These are phyloP conservation scores for Yamadazyma atmosphaerica DNA, from an alignment of 1,139 yeast species.

Conservation along the genomic window DNA sequence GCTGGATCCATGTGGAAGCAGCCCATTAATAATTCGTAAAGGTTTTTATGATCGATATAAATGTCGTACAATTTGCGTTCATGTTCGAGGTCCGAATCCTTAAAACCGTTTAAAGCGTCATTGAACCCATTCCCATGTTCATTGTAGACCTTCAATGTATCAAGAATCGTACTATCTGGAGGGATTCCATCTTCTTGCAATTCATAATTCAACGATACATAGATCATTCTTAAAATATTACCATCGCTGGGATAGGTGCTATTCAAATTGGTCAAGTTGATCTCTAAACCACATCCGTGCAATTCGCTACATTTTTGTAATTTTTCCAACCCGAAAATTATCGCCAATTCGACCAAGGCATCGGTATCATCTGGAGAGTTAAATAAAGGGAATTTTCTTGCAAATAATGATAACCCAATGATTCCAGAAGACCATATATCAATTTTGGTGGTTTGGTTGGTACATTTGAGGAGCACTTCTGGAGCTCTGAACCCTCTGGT, in stretches of 20 bases:
- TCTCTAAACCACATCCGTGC: slow-evolving; percentile 88
- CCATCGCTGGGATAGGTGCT: slow-evolving; percentile 22
- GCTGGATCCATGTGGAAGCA: slow-evolving; percentile 60
- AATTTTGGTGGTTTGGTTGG: slow-evolving; percentile 76
- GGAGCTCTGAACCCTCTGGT: slow-evolving; percentile 97
- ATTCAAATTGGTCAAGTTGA: slow-evolving; percentile 36
- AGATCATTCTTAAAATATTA: slow-evolving; percentile 33
- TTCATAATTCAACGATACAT: slow-evolving; percentile 34
- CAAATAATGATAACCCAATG: slow-evolving; percentile 68
- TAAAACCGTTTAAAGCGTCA: slow-evolving; percentile 6
- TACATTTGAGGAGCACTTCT: slow-evolving; percentile 85
- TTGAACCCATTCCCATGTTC: slow-evolving; percentile 19
- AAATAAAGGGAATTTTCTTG: slow-evolving; percentile 81
- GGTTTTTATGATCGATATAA: slow-evolving; percentile 42
- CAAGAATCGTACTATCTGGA: slow-evolving; percentile 37
- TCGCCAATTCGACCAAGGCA: slow-evolving; percentile 80
- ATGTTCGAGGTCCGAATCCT: slow-evolving; percentile 13
- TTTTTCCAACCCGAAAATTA: slow-evolving; percentile 77
- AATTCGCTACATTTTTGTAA: slow-evolving; percentile 75
- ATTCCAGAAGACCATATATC: slow-evolving; percentile 96
- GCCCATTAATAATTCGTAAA: slow-evolving; percentile 53
- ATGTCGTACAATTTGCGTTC: slow-evolving; percentile 32
- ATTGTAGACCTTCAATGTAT: slow-evolving; percentile 35
- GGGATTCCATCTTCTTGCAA: slow-evolving; percentile 38
- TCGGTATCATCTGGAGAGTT: slow-evolving; percentile 91